Evolutionary conservation across 768 basidiomycete genomes (phyloP), one percentile per base, ranked within the genome.

Genomic region (Podaxis sp.): DNA sequence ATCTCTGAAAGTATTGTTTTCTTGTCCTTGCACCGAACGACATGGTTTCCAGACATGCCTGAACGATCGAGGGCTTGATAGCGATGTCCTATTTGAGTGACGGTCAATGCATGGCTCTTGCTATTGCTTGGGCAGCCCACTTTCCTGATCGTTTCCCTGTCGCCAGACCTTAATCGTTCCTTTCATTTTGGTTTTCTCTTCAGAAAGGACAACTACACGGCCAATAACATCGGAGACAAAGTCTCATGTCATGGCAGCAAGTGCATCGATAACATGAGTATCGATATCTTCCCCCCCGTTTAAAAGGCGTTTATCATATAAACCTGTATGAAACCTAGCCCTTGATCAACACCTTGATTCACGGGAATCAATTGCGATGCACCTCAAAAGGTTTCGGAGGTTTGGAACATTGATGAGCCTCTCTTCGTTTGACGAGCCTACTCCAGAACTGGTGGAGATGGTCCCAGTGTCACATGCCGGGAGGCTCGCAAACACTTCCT

Each of bases 161-260:
- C 79, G 75, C 87, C 89, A 91, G 10, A 79, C 86, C 66, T 82
- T 87, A 54, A 83, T 82, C n/a, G 82, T 79, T 38, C 76, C 75
- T 73, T 90, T 90, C 68, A 87, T 69, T 30, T 74, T 71, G 54
- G 76, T 72, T 67, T 88, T 87, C 63, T 87, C 82, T 67, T 89
- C 87, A 41, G 82, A 81, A 48, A 80, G 75, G 8, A 83, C 75
- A 50, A 89, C 79, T 22, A 81, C 75, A 36, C 77, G 79, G 60
- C 83, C 80, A 2, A 87, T 72, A 0, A 85, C 60, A 30, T 82
- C 78, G 4, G 79, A 78, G 11, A 82, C 75, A 66, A 89, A 91
- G 37, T 78, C 75, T 6, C 78, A 74, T 28, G 84, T 69, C 36
- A 81, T 76, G 12, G 69, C 74, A 20, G 76, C 65, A 61, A 41